phyloP scores from a whole-genome alignment of 2,329 filamentous ascomycete genomes.

The Colletotrichum tamarilloi region DNA sequence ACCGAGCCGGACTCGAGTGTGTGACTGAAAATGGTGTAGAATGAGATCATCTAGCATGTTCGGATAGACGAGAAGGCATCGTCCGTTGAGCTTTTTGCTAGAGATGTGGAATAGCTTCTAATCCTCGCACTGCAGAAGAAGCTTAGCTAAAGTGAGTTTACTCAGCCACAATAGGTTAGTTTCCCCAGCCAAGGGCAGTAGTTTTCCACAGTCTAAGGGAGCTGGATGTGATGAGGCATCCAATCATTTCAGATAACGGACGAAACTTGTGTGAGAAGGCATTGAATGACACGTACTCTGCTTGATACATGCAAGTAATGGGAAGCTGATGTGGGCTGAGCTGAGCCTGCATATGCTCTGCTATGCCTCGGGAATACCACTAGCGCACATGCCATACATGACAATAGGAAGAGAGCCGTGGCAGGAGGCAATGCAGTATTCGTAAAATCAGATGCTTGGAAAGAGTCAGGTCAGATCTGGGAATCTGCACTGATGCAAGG shows the following conservation, averaged over 20 bases:
- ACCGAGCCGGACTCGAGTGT: neutral
- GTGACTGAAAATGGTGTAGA: neutral
- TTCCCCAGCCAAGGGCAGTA: neutral
- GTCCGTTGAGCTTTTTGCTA: neutral
- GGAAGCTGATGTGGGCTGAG: neutral
- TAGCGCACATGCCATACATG: slow-evolving; percentile 11
- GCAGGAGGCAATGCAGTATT: neutral
- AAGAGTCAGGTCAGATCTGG: neutral
- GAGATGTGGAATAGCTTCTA: neutral
- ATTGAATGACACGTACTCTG: neutral
- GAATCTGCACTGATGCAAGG: neutral
- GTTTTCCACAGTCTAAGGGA: neutral
- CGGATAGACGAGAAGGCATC: neutral
- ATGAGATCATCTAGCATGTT: neutral
- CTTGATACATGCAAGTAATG: neutral
- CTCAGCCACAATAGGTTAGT: neutral
- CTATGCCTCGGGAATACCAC: slow-evolving; percentile 11
- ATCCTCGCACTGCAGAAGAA: neutral
- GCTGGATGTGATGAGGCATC: neutral
- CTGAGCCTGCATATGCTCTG: neutral
- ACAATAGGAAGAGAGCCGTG: neutral
- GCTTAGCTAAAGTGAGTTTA: neutral
- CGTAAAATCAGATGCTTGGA: slow-evolving; percentile 5
- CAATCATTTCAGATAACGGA: neutral
- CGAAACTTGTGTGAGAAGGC: neutral